Evolutionary conservation across 2,329 filamentous ascomycete species (phyloP), one percentile per base, ranked within the genome.

Genomic region (Aspergillus vadensis): DNA sequence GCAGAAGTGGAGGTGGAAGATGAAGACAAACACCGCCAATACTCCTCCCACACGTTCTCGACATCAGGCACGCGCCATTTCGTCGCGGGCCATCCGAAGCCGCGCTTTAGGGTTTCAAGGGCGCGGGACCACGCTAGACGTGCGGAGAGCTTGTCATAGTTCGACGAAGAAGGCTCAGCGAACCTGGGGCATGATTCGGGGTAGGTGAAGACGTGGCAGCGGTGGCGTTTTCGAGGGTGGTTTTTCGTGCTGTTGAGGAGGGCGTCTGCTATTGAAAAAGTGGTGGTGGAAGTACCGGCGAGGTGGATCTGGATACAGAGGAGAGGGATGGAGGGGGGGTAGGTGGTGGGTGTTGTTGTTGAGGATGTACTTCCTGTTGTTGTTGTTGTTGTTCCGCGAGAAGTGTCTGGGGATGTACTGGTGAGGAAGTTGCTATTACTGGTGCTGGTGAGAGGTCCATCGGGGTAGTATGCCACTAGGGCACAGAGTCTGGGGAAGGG

Each of bases 121-220:
- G 83, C 86, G 12, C 89, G 80, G 23, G 82, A 86, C 84, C 88
- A 91, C 0, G 89, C 88, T 19, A 91, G 70, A 9, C 83, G 82
- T 2, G 88, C 84, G 1, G 82, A 82, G 8, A 89, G 79, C 3
- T 81, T 78, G 63, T 90, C 83, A 65, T 86, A 89, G 63, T 86
- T 82, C 2, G 88, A 82, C 12, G 88, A 70, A 49, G 87, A 83
- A 19, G 82, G 80, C 73, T 91, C 88, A 0, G 88, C 89, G 61
- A 92, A 92, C 0, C 90, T 89, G 0, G 84, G 73, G 43, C 83
- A 76, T 0, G 75, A 83, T 55, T 81, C 80, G 2, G 82, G 80
- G 69, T 88, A 88, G 4, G 79, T 78, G 70, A 82, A 86, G 12
- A 81, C 56, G 52, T 74, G 65, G 47, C 72, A 74, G 10, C 67